Base-by-base conservation (phyloP, 768 basidiomycete species). In the Albatrellus ellisii region DNA sequence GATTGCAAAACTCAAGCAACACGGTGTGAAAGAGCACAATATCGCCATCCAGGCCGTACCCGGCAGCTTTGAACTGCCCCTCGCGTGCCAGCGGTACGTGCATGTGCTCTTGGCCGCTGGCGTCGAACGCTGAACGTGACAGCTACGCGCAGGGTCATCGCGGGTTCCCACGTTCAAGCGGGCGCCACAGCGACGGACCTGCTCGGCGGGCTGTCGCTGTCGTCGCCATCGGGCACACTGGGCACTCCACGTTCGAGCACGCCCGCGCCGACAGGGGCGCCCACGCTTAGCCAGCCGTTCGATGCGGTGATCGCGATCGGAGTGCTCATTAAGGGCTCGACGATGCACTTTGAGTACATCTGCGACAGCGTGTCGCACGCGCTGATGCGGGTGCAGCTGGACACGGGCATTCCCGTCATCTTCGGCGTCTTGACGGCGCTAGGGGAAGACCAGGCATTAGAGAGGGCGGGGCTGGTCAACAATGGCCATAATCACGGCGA, bases 281-380 rank as follows among this genome's bases (percentile, higher is more conserved):
- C 48, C 20, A 46, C 43, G 4, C 63, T 69, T 28, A 61, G 56
- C 12, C 68, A 70, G 42, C 82, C 94, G 0, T 97, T 98, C 52
- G 83, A 94, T 59, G 95, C 91, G 11, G 79, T 95, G 49, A 94
- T 99, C 58, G 91, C 95, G 41, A 88, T 98, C 55, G 95, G 95
- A 11, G 90, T 94, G 27, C 79, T 99, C 58, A 95, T 99, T 69
- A 99, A 99, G 59, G 94, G 95, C 40, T 70, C 77, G 1, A 98
- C 95, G 14, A 95, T 95, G 90, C 95, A 99, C 66, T 99, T 98
- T 61, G 95, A 99, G 61, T 99, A 99, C 70, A 99, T 98, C 60
- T 86, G 75, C 61, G 90, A 97, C 54, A 76, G 79, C 46, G 92
- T 97, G 45, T 79, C 89, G 31, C 85, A 97, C 53, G 91, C 80